A percentile compares a stretch with the other conserved stretches of the same genome.
Conservation (phyloP, 805 yeast species). For the Candida odintsovae region DNA sequence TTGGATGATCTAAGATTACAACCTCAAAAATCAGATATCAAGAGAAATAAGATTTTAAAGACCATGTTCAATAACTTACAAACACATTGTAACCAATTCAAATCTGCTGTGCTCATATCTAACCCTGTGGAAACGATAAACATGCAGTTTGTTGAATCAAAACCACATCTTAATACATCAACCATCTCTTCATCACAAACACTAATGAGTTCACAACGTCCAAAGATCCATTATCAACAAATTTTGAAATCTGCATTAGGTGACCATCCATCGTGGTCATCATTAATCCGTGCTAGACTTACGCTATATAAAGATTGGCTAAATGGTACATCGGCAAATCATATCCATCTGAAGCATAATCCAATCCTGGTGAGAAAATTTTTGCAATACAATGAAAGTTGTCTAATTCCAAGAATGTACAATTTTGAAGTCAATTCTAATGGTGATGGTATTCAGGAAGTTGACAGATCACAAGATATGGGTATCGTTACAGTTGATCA, state of each 20-base stretch:
- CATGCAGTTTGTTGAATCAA: slow-evolving; percentile 20
- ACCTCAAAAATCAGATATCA: slow-evolving; percentile 1
- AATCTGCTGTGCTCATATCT: slow-evolving; percentile 12
- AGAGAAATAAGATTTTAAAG: slow-evolving; percentile 6
- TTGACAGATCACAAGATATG: background rate
- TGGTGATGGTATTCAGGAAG: slow-evolving; percentile 10
- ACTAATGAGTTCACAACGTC: background rate
- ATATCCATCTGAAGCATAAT: slow-evolving; percentile 16
- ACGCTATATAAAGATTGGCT: slow-evolving; percentile 21
- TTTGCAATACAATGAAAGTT: slow-evolving; percentile 4
- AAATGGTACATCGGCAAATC: slow-evolving; percentile 6
- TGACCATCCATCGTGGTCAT: slow-evolving; percentile 16
- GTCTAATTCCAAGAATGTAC: slow-evolving; percentile 5
- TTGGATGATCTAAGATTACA: background rate
- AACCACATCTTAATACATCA: slow-evolving; percentile 1
- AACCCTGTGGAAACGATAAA: slow-evolving; percentile 13
- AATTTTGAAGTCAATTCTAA: slow-evolving; percentile 4
- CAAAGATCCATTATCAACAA: slow-evolving; percentile 15
- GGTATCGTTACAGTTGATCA: background rate
- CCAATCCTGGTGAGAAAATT: slow-evolving; percentile 9
- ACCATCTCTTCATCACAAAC: slow-evolving; percentile 1
- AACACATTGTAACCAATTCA: slow-evolving; percentile 11
- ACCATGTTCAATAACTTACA: slow-evolving; percentile 14
- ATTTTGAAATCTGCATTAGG: slow-evolving; percentile 18
- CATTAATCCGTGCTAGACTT: slow-evolving; percentile 15